These are phyloP conservation scores for Peribolospora kevripleyi DNA, from an alignment of 768 basidiomycete genomes.

Conservation along the genomic window DNA sequence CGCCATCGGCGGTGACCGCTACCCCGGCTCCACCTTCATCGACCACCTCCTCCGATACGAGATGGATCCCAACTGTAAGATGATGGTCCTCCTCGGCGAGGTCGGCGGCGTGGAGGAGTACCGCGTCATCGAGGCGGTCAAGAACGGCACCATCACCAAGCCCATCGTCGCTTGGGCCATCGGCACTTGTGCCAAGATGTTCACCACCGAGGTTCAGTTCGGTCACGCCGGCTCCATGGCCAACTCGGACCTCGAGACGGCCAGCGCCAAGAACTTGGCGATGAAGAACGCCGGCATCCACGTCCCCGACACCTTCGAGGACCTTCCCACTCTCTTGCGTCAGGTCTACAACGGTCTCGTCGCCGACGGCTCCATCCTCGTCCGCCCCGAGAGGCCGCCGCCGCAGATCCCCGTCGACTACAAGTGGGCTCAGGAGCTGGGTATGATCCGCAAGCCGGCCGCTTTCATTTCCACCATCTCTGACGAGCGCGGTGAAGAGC, in stretches of 20 bases:
- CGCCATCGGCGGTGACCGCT: slow-evolving; percentile 97
- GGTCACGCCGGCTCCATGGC: slow-evolving; percentile 97
- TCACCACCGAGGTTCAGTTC: slow-evolving; percentile 96
- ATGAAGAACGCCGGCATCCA: slow-evolving; percentile 90
- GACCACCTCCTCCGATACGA: slow-evolving; percentile 97
- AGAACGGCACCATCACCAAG: slow-evolving; percentile 77
- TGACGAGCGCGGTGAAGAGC: slow-evolving; percentile 95
- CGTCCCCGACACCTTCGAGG: slow-evolving; percentile 93
- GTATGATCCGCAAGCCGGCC: slow-evolving; percentile 92
- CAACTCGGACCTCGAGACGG: slow-evolving; percentile 90
- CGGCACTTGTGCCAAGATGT: slow-evolving; percentile 99
- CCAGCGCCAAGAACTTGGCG: slow-evolving; percentile 86
- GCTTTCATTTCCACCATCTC: slow-evolving; percentile 96
- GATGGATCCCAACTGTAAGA: slow-evolving; percentile 88
- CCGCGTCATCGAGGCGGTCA: slow-evolving; percentile 93
- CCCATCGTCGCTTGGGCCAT: slow-evolving; percentile 99
- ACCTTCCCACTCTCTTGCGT: slow-evolving; percentile 61
- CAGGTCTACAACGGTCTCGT: slow-evolving; percentile 70
- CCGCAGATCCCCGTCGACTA: slow-evolving; percentile 99
- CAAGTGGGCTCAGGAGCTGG: slow-evolving; percentile 98
- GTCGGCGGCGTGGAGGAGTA: slow-evolving; percentile 98
- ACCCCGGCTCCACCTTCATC: slow-evolving; percentile 95
- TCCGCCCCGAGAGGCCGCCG: slow-evolving; percentile 56
- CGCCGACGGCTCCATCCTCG: slow-evolving; percentile 36
- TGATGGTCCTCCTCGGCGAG: slow-evolving; percentile 95